Evolutionary conservation across 1,284 basidiomycete species (phyloP).

Genomic region (Heliocybe sulcata): DNA sequence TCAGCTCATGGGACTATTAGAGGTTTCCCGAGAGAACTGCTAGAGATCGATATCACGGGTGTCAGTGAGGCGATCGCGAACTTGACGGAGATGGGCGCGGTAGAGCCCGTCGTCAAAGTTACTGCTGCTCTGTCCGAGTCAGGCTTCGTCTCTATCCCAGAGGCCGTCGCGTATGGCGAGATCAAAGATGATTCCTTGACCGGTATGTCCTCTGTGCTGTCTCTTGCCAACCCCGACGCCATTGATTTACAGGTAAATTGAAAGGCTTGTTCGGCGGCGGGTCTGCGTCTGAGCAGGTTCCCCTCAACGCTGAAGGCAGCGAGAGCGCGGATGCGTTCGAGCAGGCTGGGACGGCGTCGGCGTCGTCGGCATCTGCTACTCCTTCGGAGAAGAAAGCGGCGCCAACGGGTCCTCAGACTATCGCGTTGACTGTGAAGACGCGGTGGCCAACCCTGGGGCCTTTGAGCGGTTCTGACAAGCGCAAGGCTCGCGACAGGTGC

Average conservation of each 20-base stretch:
- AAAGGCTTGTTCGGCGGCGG: slow-evolving; percentile 79
- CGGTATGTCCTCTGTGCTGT: slow-evolving; percentile 32
- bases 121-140: slow-evolving; percentile 78
- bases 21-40: slow-evolving; percentile 59
- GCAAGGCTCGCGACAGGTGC: slow-evolving; percentile 59
- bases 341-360: neutral
- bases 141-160: slow-evolving; percentile 74
- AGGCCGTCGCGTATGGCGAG: slow-evolving; percentile 69
- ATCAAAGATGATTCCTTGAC: slow-evolving; percentile 73
- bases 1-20: slow-evolving; percentile 16
- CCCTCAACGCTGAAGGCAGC: slow-evolving; percentile 6
- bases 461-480: slow-evolving; percentile 71
- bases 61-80: slow-evolving; percentile 67
- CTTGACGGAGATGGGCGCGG: slow-evolving; percentile 64
- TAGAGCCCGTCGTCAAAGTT: slow-evolving; percentile 74
- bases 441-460: slow-evolving; percentile 61
- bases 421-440: slow-evolving; percentile 56
- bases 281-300: slow-evolving; percentile 15
- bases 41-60: slow-evolving; percentile 63
- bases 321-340: slow-evolving; percentile 8
- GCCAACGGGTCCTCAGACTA: slow-evolving; percentile 42
- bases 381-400: slow-evolving; percentile 15
- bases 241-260: slow-evolving; percentile 52
- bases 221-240: neutral
- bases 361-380: slow-evolving; percentile 14